phyloP scores from a whole-genome alignment of 129 eudicot genomes.

The Arctium lappa region DNA sequence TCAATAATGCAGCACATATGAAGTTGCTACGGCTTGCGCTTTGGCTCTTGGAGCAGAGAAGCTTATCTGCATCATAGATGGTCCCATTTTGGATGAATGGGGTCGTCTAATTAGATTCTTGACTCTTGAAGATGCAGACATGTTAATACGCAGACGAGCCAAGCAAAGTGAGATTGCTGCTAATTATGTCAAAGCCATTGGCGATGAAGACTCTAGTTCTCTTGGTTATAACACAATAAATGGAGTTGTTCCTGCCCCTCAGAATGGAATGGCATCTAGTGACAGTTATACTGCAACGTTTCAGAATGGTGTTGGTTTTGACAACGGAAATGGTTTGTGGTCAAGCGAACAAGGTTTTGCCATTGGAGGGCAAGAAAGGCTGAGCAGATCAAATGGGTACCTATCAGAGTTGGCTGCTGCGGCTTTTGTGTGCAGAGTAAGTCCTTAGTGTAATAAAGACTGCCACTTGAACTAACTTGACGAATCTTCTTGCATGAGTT shows the following conservation, averaged over 20 bases:
- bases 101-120: conserved; percentile 84
- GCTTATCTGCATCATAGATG: conserved; percentile 86
- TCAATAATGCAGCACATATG: conserved; percentile 68
- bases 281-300: conserved; percentile 49
- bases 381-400: conserved; percentile 74
- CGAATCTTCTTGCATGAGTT: not conserved
- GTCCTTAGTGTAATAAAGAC: conserved; percentile 2
- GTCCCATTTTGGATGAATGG: conserved; percentile 81
- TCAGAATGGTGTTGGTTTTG: conserved; percentile 95
- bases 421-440: conserved; percentile 95
- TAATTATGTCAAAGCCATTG: conserved; percentile 83
- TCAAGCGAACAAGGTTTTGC: conserved; percentile 94
- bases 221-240: conserved; percentile 19
- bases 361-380: conserved; percentile 88
- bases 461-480: not conserved
- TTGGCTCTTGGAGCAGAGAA: conserved; percentile 96
- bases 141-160: conserved; percentile 73
- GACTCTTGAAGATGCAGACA: conserved; percentile 89
- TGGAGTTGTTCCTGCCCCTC: conserved; percentile 21
- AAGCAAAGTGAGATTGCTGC: conserved; percentile 95
- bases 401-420: conserved; percentile 98
- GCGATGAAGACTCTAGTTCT: conserved; percentile 51
- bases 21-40: conserved; percentile 99
- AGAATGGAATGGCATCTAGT: conserved; percentile 42
- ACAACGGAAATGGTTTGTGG: conserved; percentile 87